Conservation (phyloP, 148 eudicot genomes). For the Hydrangea macrophylla region DNA sequence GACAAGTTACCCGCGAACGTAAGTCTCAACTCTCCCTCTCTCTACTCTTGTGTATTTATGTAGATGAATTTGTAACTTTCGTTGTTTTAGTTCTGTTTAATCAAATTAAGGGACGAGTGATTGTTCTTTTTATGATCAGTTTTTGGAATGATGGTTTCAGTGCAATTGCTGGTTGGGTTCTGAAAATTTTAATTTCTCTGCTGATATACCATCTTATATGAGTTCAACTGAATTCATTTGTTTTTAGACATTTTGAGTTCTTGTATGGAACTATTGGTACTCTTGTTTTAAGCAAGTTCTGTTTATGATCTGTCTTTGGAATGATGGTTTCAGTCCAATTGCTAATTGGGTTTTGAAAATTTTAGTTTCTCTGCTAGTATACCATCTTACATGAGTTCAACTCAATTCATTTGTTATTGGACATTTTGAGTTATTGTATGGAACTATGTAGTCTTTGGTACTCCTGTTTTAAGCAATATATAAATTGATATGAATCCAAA, state of each 20-base stretch:
- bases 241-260: neutral
- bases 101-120: neutral
- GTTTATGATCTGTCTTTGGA: neutral
- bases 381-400: neutral
- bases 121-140: neutral
- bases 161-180: neutral
- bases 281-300: neutral
- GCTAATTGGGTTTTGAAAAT: neutral
- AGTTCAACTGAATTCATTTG: neutral
- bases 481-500: neutral
- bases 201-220: neutral
- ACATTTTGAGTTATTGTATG: neutral
- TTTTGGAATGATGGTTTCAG: neutral
- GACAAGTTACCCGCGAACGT: conserved; percentile 83
- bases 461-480: neutral
- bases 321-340: neutral
- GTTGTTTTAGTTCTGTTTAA: neutral
- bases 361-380: neutral
- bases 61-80: neutral
- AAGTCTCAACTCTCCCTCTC: conserved; percentile 20
- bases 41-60: neutral
- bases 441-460: neutral
- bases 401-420: neutral
- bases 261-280: neutral
- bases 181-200: neutral